These are phyloP conservation scores for Epichloe scottii DNA, from an alignment of 2,329 filamentous ascomycete species.

Conservation along the genomic window DNA sequence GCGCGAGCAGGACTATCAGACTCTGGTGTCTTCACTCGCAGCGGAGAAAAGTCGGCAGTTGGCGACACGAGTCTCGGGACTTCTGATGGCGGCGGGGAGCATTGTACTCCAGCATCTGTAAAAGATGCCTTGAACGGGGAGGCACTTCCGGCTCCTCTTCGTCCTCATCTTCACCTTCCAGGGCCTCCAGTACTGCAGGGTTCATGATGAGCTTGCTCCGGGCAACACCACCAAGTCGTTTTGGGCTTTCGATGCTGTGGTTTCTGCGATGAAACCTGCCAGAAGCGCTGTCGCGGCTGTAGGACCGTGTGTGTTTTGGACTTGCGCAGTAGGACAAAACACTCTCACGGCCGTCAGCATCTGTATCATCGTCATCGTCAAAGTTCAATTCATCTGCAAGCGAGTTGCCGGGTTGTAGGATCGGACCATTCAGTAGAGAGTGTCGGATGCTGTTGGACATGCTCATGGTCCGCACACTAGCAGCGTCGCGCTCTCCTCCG, in stretches of 20 bases:
- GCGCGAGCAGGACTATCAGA: slow-evolving; percentile 29
- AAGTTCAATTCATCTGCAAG: slow-evolving; percentile 87
- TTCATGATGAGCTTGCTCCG: slow-evolving; percentile 42
- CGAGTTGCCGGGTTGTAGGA: slow-evolving; percentile 55
- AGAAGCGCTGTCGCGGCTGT: slow-evolving; percentile 45
- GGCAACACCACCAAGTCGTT: slow-evolving; percentile 40
- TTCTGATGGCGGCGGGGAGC: slow-evolving; percentile 65
- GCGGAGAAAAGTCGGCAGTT: slow-evolving; percentile 25
- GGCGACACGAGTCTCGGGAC: slow-evolving; percentile 26
- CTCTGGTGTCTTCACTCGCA: slow-evolving; percentile 27
- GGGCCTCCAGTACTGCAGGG: slow-evolving; percentile 39
- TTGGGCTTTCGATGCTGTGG: slow-evolving; percentile 45
- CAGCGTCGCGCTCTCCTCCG: slow-evolving; percentile 55
- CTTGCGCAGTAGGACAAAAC: slow-evolving; percentile 36
- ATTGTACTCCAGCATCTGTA: slow-evolving; percentile 68
- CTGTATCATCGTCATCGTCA: slow-evolving; percentile 59
- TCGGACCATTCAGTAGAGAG: slow-evolving; percentile 49
- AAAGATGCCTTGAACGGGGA: slow-evolving; percentile 39
- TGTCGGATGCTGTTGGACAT: slow-evolving; percentile 61
- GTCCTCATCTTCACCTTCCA: slow-evolving; percentile 44
- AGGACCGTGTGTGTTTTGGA: slow-evolving; percentile 36
- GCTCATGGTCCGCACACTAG: slow-evolving; percentile 60
- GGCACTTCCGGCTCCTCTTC: slow-evolving; percentile 26
- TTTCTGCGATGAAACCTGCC: slow-evolving; percentile 38
- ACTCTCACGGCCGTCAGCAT: slow-evolving; percentile 57